Base-by-base conservation (phyloP, 768 basidiomycete genomes). In the Naganishia vaughanmartiniae region DNA sequence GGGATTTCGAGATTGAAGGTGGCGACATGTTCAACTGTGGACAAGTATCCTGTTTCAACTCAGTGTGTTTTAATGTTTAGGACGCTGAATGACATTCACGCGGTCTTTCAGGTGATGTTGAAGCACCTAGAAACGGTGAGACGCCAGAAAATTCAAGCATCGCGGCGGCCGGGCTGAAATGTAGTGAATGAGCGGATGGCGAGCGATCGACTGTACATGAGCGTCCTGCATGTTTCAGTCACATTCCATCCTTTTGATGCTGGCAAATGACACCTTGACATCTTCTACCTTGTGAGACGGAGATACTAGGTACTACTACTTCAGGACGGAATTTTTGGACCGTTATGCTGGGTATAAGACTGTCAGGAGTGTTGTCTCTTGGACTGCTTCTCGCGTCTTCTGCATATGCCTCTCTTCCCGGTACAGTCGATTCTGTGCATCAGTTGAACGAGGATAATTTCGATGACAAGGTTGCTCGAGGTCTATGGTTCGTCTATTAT, bases 381-480 rank as follows among this genome's bases (percentile, higher is more conserved):
- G 60, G 39, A 30, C 24, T 42, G 12, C 26, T 63, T 17, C 42
- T 45, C 7, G 60, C 60, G 4, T 63, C 60, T 19, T 63, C 60
- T 28, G 60, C 60, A 1, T 28, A 28, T 15, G 68, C 68, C 24
- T 28, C 56, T 15, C 45, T 56, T 53, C 46, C 65, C 51, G 71
- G 66, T 4, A 28, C 46, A 34, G 71, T 45, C 21, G 71, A 72
- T 2, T 39, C 36, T 30, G 67, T 74, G 30, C 72, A 70, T 46
- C 80, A 80, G 63, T 66, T 83, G 54, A 81, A 78, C 1, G 76
- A 78, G 36, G 79, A 77, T 31, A 81, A 79, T 57, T 83, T 82
- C 70, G 72, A 73, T 57, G 54, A 65, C 10, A 74, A 72, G 39
- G 77, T 75, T 1, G 56, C 78, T 9, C 60, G 71, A 30, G 81